Conservation (phyloP, 176 grass and related monocot species). For the Zoysia pacifica region DNA sequence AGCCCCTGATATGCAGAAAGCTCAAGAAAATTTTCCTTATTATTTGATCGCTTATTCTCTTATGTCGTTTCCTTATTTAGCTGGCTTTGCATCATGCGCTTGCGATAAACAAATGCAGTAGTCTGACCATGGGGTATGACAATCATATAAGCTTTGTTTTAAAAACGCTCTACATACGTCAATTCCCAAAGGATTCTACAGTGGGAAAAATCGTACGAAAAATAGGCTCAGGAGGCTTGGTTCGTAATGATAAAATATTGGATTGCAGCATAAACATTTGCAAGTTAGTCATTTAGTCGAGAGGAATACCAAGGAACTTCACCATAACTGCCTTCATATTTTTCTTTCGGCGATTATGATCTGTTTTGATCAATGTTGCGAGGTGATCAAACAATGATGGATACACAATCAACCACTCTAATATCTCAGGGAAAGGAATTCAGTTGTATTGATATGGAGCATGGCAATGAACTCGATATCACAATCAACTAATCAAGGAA, state of each 20-base stretch:
- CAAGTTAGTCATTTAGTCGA: neutral
- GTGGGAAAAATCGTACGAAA: neutral
- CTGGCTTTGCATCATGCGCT: neutral
- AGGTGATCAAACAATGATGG: slow-evolving; percentile 1
- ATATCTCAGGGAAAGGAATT: slow-evolving; percentile 16
- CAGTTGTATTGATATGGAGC: neutral
- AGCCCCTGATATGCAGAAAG: neutral
- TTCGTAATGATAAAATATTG: slow-evolving; percentile 12
- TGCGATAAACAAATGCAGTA: neutral
- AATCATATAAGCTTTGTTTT: neutral
- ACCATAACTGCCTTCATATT: neutral
- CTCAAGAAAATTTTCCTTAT: neutral
- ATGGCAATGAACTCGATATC: neutral
- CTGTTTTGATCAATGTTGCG: neutral
- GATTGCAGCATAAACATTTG: slow-evolving; percentile 10
- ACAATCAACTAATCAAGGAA: neutral
- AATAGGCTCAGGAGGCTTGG: neutral
- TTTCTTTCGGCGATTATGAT: slow-evolving; percentile 1
- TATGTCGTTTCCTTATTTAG: neutral
- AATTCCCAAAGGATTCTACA: neutral
- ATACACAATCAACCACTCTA: neutral
- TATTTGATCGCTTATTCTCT: neutral
- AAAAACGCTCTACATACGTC: neutral
- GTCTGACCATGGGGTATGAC: neutral
- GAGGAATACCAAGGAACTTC: neutral